These are phyloP conservation scores for Malus sylvestris DNA, from an alignment of 306 rosid genomes.

Conservation along the genomic window DNA sequence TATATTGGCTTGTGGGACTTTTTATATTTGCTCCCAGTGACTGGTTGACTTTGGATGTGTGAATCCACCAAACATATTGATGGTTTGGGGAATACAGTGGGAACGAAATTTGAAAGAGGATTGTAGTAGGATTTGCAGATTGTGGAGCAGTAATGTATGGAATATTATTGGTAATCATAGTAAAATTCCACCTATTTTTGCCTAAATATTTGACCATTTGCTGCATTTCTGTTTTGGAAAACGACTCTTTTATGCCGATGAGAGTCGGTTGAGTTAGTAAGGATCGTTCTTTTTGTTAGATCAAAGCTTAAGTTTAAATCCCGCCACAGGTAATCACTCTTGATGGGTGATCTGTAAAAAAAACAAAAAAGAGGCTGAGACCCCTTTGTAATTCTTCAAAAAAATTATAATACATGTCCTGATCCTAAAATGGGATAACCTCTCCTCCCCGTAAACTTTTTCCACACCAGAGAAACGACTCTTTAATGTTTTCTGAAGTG, in stretches of 20 bases:
- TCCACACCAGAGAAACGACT: neutral
- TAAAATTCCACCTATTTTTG: neutral
- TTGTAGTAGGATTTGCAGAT: neutral
- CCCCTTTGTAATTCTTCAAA: too few species aligned
- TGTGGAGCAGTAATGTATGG: neutral
- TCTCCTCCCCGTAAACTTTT: too few species aligned
- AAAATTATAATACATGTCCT: too few species aligned
- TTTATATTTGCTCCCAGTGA: neutral
- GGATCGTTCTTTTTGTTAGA: too few species aligned
- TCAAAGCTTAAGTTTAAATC: too few species aligned
- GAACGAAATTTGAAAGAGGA: neutral
- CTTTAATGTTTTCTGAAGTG: neutral
- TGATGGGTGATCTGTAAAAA: too few species aligned
- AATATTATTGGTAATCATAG: neutral
- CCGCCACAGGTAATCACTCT: too few species aligned
- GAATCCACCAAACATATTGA: neutral
- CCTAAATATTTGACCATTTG: neutral
- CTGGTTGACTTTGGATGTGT: neutral
- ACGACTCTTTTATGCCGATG: neutral
- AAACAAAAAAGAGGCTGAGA: too few species aligned
- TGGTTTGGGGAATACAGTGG: neutral
- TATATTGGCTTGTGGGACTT: conserved; percentile 8
- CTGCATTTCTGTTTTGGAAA: neutral
- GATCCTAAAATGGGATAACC: too few species aligned
- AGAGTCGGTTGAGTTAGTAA: too few species aligned